A percentile compares a stretch with the other conserved stretches of the same genome.
Evolutionary conservation across 2,329 filamentous ascomycete species (phyloP).

Genomic region (Trichoderma atrobrunneum): DNA sequence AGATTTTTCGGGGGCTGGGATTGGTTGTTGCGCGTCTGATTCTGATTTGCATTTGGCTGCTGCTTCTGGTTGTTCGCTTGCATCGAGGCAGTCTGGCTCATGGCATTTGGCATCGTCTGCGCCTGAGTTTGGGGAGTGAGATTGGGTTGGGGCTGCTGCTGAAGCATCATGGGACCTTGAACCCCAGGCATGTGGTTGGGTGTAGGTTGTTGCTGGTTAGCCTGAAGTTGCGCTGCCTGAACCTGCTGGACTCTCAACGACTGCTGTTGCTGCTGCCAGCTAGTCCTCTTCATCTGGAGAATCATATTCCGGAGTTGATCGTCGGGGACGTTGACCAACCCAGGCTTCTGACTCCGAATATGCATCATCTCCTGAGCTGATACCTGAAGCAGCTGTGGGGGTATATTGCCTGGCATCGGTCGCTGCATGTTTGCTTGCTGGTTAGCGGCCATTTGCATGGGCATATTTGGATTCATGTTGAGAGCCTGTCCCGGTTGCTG

Average conservation of each 20-base stretch:
- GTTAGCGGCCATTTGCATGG: slow-evolving; percentile 30
- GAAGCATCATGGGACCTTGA: slow-evolving; percentile 51
- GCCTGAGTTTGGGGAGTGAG: slow-evolving; percentile 38
- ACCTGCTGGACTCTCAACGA: slow-evolving; percentile 36
- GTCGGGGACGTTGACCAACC: slow-evolving; percentile 31
- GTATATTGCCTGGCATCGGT: slow-evolving; percentile 21
- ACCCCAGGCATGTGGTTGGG: slow-evolving; percentile 44
- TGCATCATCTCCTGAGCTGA: slow-evolving; percentile 35
- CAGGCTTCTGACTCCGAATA: slow-evolving; percentile 28
- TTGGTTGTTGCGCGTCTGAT: slow-evolving; percentile 28
- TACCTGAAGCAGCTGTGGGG: slow-evolving; percentile 34
- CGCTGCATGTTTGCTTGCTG: slow-evolving; percentile 30
- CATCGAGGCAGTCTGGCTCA: slow-evolving; percentile 41
- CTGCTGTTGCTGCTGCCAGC: slow-evolving; percentile 33
- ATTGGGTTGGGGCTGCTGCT: slow-evolving; percentile 49
- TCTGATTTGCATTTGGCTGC: slow-evolving; percentile 26
- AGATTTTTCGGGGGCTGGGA: slow-evolving; percentile 41
- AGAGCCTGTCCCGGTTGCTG: slow-evolving; percentile 32
- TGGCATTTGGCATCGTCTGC: slow-evolving; percentile 40
- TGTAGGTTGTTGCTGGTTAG: slow-evolving; percentile 37
- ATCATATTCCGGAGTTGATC: slow-evolving; percentile 35
- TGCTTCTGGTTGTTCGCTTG: slow-evolving; percentile 32
- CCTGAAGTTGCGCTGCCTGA: slow-evolving; percentile 36
- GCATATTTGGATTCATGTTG: slow-evolving; percentile 26
- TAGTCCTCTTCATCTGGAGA: slow-evolving; percentile 33